Base-by-base conservation (phyloP, 148 eudicot genomes). In the Chenopodium berlandieri region DNA sequence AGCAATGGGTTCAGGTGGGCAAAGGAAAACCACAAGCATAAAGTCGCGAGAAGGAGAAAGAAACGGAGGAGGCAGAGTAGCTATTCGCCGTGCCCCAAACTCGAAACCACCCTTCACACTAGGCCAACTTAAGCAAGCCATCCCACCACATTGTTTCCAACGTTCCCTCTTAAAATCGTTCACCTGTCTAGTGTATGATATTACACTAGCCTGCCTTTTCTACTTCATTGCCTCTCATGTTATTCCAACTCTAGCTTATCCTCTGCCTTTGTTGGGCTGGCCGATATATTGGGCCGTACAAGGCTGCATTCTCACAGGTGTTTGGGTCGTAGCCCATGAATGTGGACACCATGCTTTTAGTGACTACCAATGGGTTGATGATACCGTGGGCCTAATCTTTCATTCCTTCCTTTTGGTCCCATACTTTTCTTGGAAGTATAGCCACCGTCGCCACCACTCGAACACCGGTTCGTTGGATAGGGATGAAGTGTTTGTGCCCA, bases 271-370 rank as follows among this genome's bases (percentile, higher is more conserved):
- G 63, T 71, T 91, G 17, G 92, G 86, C 0, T 91, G 91, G 92
- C 90, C 89, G 7, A 27, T 82, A 3, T 91, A 89, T 70, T 88
- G 89, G 89, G 60, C 81, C 16, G 25, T 88, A 13, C 89, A 88
- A 75, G 93, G 93, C 22, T 88, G 89, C 52, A 80, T 89, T 16
- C 72, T 84, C 19, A 91, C 91, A 0, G 91, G 93, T 0, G 83
- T 91, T 8, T 90, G 92, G 92, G 92, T 91, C 83, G 82, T 90
- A 32, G 92, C 92, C 78, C 94, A 90, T 22, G 94, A 90, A 75
- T 90, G 94, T 2, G 90, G 94, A 54, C 94, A 91, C 79, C 92
- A 89, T 12, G 92, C 94, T 0, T 88, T 91, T 52, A 91, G 94
- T 27, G 88, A 91, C 64, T 86, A 89, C 86, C 91, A 86, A 48